phyloP scores from a whole-genome alignment of 257 asterid species.

The Solanum bulbocastanum region DNA sequence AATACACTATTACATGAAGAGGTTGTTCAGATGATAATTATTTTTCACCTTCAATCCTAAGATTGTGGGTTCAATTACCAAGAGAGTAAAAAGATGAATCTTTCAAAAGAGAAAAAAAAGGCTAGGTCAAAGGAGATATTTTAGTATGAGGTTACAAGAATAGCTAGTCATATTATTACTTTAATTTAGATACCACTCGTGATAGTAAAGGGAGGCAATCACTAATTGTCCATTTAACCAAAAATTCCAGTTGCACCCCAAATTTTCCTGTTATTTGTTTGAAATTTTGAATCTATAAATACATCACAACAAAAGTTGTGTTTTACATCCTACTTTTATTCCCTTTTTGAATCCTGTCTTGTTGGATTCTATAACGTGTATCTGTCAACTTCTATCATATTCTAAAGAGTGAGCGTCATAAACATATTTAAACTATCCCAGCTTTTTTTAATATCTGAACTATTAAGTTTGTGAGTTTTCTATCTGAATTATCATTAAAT shows the following conservation, averaged over 20 bases:
- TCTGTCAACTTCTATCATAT: background rate
- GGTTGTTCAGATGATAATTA: background rate
- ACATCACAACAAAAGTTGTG: background rate
- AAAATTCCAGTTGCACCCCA: background rate
- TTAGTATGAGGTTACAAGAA: background rate
- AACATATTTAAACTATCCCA: no score
- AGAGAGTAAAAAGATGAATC: no score
- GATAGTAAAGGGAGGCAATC: background rate
- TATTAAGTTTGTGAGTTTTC: no score
- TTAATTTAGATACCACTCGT: background rate
- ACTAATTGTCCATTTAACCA: background rate
- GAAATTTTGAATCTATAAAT: background rate
- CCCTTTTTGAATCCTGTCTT: background rate
- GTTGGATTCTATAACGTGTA: background rate
- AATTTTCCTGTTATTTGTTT: background rate
- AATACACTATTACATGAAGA: background rate
- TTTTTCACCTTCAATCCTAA: no score
- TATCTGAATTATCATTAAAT: no score
- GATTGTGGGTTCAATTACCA: background rate
- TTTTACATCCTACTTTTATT: background rate
- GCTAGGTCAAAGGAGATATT: background rate
- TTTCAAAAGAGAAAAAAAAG: no score
- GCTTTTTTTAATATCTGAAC: no score
- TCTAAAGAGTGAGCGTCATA: no score
- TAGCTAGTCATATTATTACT: background rate